Evolutionary conservation across 1,284 basidiomycete genomes (phyloP), one percentile per base, ranked within the genome.

Genomic region (Trichosporon sp.): DNA sequence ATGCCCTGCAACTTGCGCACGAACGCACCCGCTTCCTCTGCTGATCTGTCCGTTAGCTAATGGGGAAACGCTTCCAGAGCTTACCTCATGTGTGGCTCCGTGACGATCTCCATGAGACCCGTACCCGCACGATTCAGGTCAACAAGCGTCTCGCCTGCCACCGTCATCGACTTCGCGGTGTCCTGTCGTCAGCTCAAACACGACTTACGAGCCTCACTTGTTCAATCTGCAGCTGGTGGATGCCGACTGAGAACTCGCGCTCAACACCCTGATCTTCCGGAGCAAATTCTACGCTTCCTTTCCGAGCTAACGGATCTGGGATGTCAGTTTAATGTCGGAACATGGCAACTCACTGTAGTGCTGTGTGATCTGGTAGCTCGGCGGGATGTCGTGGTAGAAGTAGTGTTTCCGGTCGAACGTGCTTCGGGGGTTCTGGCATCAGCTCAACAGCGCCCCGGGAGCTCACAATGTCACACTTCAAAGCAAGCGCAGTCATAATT

Each of bases 391-490:
- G 1, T 93, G 88, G 80, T 99, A 99, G 83, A 98, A 98, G 81
- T 99, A 99, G 81, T 99, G 96, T 80, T 99, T 99, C 75, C 96
- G 86, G 83, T 99, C 96, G 75, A 98, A 98, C 1, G 91, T 87
- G 0, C 92, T 95, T n/a, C 87, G 86, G 0, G 75, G 75, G 75
- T 92, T 91, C 82, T 84, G 69, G 1, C 15, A 38, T 71, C 29
- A 73, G 69, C 51, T 60, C 2, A 5, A 4, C 3, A 31, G 27
- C 2, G 21, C n/a, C 3, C 15, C 4, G 9, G 11, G 6, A 68
- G 35, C 81, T 74, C 44, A 83, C 83, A 9, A 98, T 86, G 0
- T 87, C 74, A 58, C 92, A 90, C 38, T 89, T 84, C 34, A 99
- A 86, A 1, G 95, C 95, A 1, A 96, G 77, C 0, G 95, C 91